Evolutionary conservation across 2,329 filamentous ascomycete species (phyloP), one percentile per base, ranked within the genome.

Genomic region (Sphaerulina vaccinii): DNA sequence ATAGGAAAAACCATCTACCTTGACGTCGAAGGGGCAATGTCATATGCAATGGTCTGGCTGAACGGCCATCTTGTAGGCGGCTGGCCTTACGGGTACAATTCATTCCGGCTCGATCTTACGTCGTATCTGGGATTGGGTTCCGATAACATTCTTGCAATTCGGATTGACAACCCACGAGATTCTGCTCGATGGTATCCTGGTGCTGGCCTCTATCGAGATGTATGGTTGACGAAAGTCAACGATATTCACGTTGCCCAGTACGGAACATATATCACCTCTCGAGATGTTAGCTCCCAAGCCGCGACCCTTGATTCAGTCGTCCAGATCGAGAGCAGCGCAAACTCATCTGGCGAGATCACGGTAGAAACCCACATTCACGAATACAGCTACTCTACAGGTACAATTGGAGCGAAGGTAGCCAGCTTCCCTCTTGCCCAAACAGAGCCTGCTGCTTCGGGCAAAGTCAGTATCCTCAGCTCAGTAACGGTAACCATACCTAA

Each of bases 31-130:
- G 41, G 27, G 15, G 27, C 24, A 16, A 45, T 45, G 27, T 45
- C 41, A 11, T 35, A 45, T 33, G 11, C 41, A n/a, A 44, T 44
- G 23, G 41, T 45, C 16, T 45, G 27, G 41, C 6, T 45, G n/a
- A 45, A 45, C n/a, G 27, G 41, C 8, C 27, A 33, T 13, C 16
- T 45, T 5, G 41, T 45, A 9, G 40, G 22, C 7, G 16, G 15
- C 11, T 21, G 15, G 37, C 41, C 27, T 2, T 45, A 45, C 21
- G 27, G 41, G 5, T 45, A 45, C 11, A 35, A 45, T 33, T 45
- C 24, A 2, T 45, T 45, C 16, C n/a, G 27, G 7, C 41, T 45
- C 9, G 27, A 45, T 33, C 41, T 45, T 8, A 45, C 27, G 10
- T 27, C 27, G n/a, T 35, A 35, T n/a, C n/a, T 45, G 10, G n/a